Base-by-base conservation (phyloP, 345 rosid species). In the Citrus hindsii region DNA sequence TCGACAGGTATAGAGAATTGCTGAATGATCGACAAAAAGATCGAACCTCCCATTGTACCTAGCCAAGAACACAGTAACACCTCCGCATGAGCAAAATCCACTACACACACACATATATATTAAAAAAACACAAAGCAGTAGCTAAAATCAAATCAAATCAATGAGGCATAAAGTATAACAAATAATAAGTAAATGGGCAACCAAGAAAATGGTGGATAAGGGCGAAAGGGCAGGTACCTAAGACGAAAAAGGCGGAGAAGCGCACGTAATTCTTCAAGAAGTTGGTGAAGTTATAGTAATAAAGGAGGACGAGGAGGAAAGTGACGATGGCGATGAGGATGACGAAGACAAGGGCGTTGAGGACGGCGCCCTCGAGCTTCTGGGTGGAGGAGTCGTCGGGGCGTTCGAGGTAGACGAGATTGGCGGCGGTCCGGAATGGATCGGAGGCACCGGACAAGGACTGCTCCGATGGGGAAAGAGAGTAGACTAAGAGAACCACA, bases 191-290 rank as follows among this genome's bases (percentile, higher is more conserved):
- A 40, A 68, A 64, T 19, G n/a, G 25, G 33, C 46, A 51, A 56
- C 13, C 16, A 68, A 32, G 6, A 62, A 35, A 58, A 18, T 22
- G 5, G 16, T 16, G 42, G 19, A 16, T 5, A 35, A 55, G 18
- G 18, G 30, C 19, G 2, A 8, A 28, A 21, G 24, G n/a, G n/a
- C 42, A 68, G 28, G 28, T 76, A 92, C 97, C 97, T 1, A 96
- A 77, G 32, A 92, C 94, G 80, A 91, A 87, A 80, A 96, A 96
- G 61, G 95, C 89, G 32, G 99, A 96, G 91, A 96, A 96, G 71
- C 95, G 93, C 95, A 92, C 89, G 87, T 96, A 96, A 73, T 94
- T 88, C 91, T 96, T 96, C 86, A 96, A 87, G 88, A 92, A 96
- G 73, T 86, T 87, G 73, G 95, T 95, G 84, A 88, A 96, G 74